Evolutionary conservation across 495 filamentous ascomycete species (phyloP), one percentile per base, ranked within the genome.

Genomic region (Penicillium simplicissimum): DNA sequence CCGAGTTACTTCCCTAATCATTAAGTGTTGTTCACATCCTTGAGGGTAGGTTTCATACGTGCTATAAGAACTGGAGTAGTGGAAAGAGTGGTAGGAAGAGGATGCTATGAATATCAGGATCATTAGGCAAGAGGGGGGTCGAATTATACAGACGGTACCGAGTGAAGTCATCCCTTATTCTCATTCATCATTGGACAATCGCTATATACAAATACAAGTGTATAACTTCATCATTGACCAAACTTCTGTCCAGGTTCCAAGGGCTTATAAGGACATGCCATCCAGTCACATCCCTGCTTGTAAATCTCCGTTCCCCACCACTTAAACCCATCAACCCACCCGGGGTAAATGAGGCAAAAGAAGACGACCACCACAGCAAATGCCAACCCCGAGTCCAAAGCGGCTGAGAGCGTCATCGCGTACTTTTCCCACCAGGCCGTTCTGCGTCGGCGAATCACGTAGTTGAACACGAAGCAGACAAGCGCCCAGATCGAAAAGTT

Each of bases 391-490:
- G 91, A 92, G 56, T 96, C 92, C 38, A 96, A 78, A 11, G 90
- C 92, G 1, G 92, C 92, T 37, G 84, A 88, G 33, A 96, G 77
- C 1, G 90, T 93, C 89, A 93, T 93, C 17, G 88, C 93, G 72
- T 96, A 96, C 72, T 96, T 94, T 2, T 84, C 85, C 90, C 90
- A 94, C 92, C 92, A 96, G 6, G 80, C 85, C 1, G 68, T 73
- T 14, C 83, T 85, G n/a, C 86, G 79, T 7, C 80, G 82, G 65
- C 85, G 82, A 58, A 96, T 85, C 42, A 87, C 69, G 63, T 89
- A 87, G 68, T 96, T 96, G 69, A 96, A 96, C 8, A 91, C 59
- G 61, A 86, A 92, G 74, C 90, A 94, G 15, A 94, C 90, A 19
- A 93, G 67, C 31, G 62, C 75, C 73, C 65, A 76, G 55, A 66